Evolutionary conservation across 495 filamentous ascomycete genomes (phyloP).

Genomic region (Lichina pygmaea): DNA sequence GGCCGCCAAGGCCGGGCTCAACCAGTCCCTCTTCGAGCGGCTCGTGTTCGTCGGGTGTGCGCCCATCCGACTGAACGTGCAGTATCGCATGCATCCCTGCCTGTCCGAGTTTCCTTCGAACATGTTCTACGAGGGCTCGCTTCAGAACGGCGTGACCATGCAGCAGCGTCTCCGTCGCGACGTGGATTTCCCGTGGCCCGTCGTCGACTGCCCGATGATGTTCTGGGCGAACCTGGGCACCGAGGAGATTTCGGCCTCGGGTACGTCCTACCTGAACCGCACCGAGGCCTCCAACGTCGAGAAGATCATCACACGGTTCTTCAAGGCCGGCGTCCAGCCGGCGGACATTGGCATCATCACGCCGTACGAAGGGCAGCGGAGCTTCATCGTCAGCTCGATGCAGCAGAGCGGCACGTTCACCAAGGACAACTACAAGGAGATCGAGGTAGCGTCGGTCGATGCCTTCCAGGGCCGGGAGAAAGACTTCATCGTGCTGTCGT

Average conservation of each 20-base stretch:
- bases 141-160: constrained; percentile 91
- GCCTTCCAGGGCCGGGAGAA: constrained; percentile 98
- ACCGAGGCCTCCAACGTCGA: constrained; percentile 94
- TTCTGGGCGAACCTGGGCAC: constrained; percentile 98
- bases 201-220: constrained; percentile 92
- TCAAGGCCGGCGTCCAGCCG: constrained; percentile 93
- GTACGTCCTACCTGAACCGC: constrained; percentile 92
- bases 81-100: constrained; percentile 98
- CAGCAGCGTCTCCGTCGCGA: constrained; percentile 70
- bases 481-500: constrained; percentile 95
- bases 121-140: constrained; percentile 97
- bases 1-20: constrained; percentile 86
- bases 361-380: constrained; percentile 93
- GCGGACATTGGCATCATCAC: constrained; percentile 91
- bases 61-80: constrained; percentile 83
- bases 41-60: constrained; percentile 79
- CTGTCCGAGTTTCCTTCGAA: constrained; percentile 96
- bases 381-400: constrained; percentile 97
- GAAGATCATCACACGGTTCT: constrained; percentile 94
- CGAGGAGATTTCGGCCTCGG: constrained; percentile 92
- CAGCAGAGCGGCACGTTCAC: constrained; percentile 90
- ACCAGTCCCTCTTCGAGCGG: constrained; percentile 93
- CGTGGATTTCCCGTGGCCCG: constrained; percentile 96
- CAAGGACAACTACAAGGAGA: constrained; percentile 97
- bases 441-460: constrained; percentile 94